A percentile compares a stretch with the other conserved stretches of the same genome.
Conservation (phyloP, 805 yeast genomes). For the Pichia cabralensis region DNA sequence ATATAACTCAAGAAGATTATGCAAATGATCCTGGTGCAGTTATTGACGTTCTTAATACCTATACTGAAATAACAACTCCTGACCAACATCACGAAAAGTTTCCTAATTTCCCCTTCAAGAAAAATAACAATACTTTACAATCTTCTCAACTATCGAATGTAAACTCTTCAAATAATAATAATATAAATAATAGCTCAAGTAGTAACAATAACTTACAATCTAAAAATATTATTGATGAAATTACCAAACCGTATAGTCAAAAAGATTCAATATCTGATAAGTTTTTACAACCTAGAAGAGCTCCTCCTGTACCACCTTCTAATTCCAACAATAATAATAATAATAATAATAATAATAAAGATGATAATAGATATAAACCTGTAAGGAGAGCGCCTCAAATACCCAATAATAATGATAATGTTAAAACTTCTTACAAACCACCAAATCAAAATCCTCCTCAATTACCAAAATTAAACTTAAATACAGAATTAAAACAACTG, state of each 20-base stretch:
- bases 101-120: too few species aligned
- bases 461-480: not conserved
- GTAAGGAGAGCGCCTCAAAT: conserved; percentile 30
- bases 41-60: conserved; percentile 49
- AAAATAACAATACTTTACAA: not conserved
- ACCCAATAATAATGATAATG: conserved; percentile 2
- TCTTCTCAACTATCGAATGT: not conserved
- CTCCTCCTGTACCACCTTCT: conserved; percentile 24
- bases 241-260: conserved; percentile 23
- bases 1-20: conserved; percentile 53
- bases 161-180: conserved; percentile 2
- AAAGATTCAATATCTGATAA: conserved; percentile 10
- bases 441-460: conserved; percentile 2
- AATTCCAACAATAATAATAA: not conserved
- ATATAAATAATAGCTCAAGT: not conserved
- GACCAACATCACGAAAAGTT: conserved; percentile 17
- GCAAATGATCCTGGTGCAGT: conserved; percentile 57
- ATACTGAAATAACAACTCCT: conserved; percentile 33
- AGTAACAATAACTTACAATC: not conserved
- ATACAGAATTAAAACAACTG: not conserved
- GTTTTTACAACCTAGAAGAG: conserved; percentile 26
- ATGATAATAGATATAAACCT: conserved; percentile 23
- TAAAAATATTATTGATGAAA: conserved; percentile 18
- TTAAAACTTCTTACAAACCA: conserved; percentile 4
- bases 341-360: not conserved